A percentile compares a stretch with the other conserved stretches of the same genome.
These are phyloP conservation scores for Penicillium ochrochloron DNA, from an alignment of 495 filamentous ascomycete genomes.

Conservation along the genomic window DNA sequence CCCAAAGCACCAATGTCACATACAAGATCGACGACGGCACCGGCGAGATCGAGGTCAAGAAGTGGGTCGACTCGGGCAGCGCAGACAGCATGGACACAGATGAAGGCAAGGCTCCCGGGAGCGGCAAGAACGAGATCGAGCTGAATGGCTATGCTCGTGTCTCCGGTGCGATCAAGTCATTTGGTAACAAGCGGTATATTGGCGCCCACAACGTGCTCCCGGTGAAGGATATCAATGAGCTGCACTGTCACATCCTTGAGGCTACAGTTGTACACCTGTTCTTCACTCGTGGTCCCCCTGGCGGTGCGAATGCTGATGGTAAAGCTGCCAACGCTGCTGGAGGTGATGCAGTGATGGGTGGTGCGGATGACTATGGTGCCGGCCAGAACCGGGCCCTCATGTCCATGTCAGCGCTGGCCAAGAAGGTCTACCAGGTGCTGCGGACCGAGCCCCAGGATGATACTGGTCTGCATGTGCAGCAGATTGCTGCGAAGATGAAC, in stretches of 20 bases:
- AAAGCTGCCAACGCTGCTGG: conserved; percentile 31
- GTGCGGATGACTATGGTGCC: conserved; percentile 41
- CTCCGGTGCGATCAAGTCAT: conserved; percentile 75
- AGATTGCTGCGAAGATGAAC: conserved; percentile 66
- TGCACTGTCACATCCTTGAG: conserved; percentile 87
- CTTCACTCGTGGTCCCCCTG: conserved; percentile 75
- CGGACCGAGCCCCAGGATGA: conserved; percentile 66
- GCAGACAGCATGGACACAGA: conserved; percentile 55
- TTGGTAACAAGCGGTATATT: conserved; percentile 79
- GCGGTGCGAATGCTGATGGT: conserved; percentile 37
- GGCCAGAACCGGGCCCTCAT: conserved; percentile 44
- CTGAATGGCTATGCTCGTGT: conserved; percentile 82
- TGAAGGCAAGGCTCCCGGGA: conserved; percentile 36
- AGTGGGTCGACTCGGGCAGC: conserved; percentile 74
- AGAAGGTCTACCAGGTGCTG: conserved; percentile 70
- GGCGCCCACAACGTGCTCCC: conserved; percentile 79
- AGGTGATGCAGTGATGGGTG: conserved; percentile 46
- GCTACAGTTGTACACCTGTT: conserved; percentile 85
- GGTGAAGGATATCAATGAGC: conserved; percentile 84
- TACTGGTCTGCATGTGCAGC: conserved; percentile 79
- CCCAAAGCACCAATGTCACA: conserved; percentile 87
- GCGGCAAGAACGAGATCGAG: conserved; percentile 53
- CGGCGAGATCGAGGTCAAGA: conserved; percentile 87
- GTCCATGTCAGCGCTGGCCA: conserved; percentile 58
- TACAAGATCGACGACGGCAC: conserved; percentile 97